Evolutionary conservation across 306 rosid species (phyloP).

Genomic region (Vigna nakashimae): DNA sequence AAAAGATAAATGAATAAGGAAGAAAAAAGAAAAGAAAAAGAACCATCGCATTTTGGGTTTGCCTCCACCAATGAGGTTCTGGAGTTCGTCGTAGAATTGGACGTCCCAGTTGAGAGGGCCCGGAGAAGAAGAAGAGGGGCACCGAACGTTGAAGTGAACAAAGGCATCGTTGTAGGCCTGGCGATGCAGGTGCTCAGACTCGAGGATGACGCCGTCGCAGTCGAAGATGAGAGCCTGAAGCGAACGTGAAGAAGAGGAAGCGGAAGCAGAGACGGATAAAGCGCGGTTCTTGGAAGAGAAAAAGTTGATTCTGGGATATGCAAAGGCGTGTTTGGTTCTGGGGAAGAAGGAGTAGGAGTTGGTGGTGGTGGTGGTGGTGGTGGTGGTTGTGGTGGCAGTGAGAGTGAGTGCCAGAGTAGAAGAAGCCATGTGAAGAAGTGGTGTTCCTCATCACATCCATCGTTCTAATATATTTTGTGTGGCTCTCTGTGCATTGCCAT

Average conservation of each 20-base stretch:
- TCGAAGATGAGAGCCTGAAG: conserved; percentile 86
- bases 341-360: conserved; percentile 42
- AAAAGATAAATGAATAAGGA: too few relatives aligned
- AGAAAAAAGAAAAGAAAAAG: not conserved
- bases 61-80: conserved; percentile 92
- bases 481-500: conserved; percentile 47
- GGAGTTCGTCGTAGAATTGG: conserved; percentile 82
- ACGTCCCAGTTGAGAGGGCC: conserved; percentile 73
- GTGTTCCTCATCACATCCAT: not conserved
- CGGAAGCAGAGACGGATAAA: conserved; percentile 57
- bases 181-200: conserved; percentile 94
- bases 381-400: conserved; percentile 13
- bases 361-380: conserved; percentile 17
- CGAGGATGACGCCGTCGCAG: conserved; percentile 93
- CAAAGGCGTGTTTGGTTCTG: conserved; percentile 36
- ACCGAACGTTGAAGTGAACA: conserved; percentile 70
- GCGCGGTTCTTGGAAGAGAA: conserved; percentile 43
- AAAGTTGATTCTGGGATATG: conserved; percentile 41
- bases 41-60: conserved; percentile 99
- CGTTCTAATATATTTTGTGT: conserved; percentile 45
- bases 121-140: conserved; percentile 55
- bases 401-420: conserved; percentile 46
- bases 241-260: conserved; percentile 51
- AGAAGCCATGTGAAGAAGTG: conserved; percentile 61
- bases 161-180: conserved; percentile 93